Evolutionary conservation across 805 yeast genomes (phyloP), one percentile per base, ranked within the genome.

Genomic region (Priceomyces medius): DNA sequence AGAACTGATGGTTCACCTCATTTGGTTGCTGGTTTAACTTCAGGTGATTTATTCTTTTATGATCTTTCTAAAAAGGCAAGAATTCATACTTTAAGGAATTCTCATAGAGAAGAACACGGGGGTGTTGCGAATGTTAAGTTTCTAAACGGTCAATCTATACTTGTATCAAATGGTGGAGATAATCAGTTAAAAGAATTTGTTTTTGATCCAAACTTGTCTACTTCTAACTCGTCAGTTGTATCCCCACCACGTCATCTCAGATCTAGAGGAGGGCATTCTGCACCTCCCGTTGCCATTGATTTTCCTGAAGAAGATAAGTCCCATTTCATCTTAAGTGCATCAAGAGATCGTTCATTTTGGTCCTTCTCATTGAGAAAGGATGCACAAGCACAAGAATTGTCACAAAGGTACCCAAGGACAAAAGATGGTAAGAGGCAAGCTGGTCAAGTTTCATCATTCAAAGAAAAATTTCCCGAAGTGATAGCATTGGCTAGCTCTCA

Each of bases 261-360:
- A 60, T 85, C 95, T 1, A 79, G 99, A 58, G 98, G 97, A 54
- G 99, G 99, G n/a, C 99, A 93, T 61, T 80, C 96, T 3, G 84
- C 86, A 21, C 96, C 99, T 3, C 95, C 98, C 2, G 73, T 84
- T 0, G 58, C 79, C 4, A 79, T 93, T 31, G 68, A 71, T 18
- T 93, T 93, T 63, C 87, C 95, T 4, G 85, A 85, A 51, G 81
- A 80, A 37, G 80, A 80, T 35, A 72, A 68, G 43, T 81, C 96
- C 2, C 99, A 95, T 63, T 87, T 81, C 61, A 57, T 95, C 8
- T 73, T 87, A 40, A 87, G 96, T 39, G 95, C 95, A 2, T 87
- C 97, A 0, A 76, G 81, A 48, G 99, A 93, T 64, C 75, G 77
- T 53, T 76, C 95, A 2, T 74, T 95, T 51, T 93, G 98, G 98